phyloP scores from a whole-genome alignment of 257 asterid species.

The Nemophila menziesii region DNA sequence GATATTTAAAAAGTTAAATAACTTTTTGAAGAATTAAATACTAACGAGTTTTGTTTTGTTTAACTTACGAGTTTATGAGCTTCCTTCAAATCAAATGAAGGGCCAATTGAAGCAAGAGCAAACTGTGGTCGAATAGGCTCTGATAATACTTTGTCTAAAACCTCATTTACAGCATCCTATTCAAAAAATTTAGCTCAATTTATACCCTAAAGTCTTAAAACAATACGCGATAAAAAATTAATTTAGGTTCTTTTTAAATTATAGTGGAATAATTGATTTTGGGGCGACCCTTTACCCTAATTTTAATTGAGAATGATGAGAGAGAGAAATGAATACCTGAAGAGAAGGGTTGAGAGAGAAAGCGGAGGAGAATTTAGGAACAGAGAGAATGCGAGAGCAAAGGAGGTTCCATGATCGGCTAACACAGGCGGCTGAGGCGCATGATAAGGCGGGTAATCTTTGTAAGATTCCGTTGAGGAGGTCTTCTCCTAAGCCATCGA shows the following conservation, averaged over 20 bases:
- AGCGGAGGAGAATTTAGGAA: constrained; percentile 58
- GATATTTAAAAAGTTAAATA: not conserved
- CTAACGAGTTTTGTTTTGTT: not conserved
- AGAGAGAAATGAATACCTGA: constrained; percentile 22
- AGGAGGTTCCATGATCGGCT: constrained; percentile 61
- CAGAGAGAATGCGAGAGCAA: constrained; percentile 46
- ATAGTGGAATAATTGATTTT: no score
- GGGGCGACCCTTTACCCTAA: no score
- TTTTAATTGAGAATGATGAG: not conserved
- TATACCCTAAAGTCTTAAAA: no score
- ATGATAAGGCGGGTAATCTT: constrained; percentile 56
- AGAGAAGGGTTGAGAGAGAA: constrained; percentile 45
- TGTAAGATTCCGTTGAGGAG: constrained; percentile 39
- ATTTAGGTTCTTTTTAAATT: no score
- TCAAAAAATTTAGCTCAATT: no score
- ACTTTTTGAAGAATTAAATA: not conserved
- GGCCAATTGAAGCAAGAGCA: constrained; percentile 56
- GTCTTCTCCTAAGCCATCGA: constrained; percentile 51
- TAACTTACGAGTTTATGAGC: constrained; percentile 41
- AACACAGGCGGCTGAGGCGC: constrained; percentile 73
- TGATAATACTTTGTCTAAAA: constrained; percentile 46
- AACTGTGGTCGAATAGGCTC: constrained; percentile 75
- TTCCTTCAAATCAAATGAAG: constrained; percentile 23
- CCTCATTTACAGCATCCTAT: constrained; percentile 77
- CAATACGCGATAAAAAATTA: no score